Evolutionary conservation across 257 asterid genomes (phyloP).

Genomic region (Solanum infundibuliforme): DNA sequence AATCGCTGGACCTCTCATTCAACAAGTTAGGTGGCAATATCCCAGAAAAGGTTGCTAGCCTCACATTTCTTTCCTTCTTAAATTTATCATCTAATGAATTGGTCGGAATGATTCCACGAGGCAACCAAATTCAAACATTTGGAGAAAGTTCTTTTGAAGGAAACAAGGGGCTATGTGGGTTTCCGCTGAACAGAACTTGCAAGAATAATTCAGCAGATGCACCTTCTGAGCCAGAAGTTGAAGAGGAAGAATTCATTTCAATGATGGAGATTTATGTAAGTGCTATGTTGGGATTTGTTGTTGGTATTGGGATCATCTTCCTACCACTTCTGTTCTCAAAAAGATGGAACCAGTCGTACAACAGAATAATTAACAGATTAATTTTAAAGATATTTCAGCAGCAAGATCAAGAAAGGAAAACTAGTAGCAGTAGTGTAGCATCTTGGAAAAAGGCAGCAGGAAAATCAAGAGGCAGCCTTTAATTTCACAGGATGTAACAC

Average conservation of each 20-base stretch:
- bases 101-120: constrained; percentile 24
- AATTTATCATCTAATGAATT: constrained; percentile 29
- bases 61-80: constrained; percentile 25
- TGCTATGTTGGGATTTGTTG: constrained; percentile 5
- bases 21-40: constrained; percentile 23
- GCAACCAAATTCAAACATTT: constrained; percentile 21
- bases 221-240: neutral
- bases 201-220: neutral
- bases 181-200: constrained; percentile 7
- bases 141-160: constrained; percentile 15
- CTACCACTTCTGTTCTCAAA: neutral
- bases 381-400: neutral
- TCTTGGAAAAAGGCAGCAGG: neutral
- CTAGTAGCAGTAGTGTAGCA: neutral
- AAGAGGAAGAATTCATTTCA: neutral
- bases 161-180: constrained; percentile 21
- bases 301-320: constrained; percentile 2
- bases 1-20: constrained; percentile 27
- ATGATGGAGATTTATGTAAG: constrained; percentile 5
- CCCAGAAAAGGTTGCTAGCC: constrained; percentile 16
- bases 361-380: neutral
- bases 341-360: constrained; percentile 1
- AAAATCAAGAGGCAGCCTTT: neutral
- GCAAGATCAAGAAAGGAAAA: neutral
- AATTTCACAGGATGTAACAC: neutral